phyloP scores from a whole-genome alignment of 1,284 basidiomycete species.

The Sporisorium iseilematis-ciliati region DNA sequence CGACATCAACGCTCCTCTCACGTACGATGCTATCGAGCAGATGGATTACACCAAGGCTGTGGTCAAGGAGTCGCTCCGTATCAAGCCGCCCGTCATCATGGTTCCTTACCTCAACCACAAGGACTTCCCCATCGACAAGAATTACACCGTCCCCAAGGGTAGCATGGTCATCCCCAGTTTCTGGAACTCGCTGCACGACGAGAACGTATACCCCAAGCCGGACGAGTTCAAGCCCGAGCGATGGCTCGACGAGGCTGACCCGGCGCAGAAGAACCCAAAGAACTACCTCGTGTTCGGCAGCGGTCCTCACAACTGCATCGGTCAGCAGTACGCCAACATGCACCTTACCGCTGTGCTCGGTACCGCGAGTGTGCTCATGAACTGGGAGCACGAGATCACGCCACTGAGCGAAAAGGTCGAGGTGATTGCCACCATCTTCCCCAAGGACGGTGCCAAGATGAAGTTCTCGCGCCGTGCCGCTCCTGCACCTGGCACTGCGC shows the following conservation, averaged over 20 bases:
- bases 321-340: constrained; percentile 90
- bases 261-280: constrained; percentile 88
- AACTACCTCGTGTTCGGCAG: constrained; percentile 97
- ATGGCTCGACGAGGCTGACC: constrained; percentile 88
- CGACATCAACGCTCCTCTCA: constrained; percentile 83
- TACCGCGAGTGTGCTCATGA: constrained; percentile 82
- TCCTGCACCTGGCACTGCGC: constrained; percentile 53
- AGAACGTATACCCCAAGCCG: constrained; percentile 86
- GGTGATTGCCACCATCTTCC: constrained; percentile 78
- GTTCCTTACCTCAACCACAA: constrained; percentile 92
- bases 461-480: constrained; percentile 74
- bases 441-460: constrained; percentile 87
- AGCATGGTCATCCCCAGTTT: constrained; percentile 98
- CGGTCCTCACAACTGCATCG: constrained; percentile 86
- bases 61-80: constrained; percentile 89
- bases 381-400: constrained; percentile 90
- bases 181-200: constrained; percentile 89
- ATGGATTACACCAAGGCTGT: constrained; percentile 93
- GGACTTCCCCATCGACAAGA: constrained; percentile 87
- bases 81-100: constrained; percentile 82
- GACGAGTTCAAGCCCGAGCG: constrained; percentile 87
- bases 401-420: constrained; percentile 81
- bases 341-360: constrained; percentile 89
- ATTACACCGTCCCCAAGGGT: constrained; percentile 90
- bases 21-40: constrained; percentile 88